Evolutionary conservation across 75 land plant species (phyloP).

Genomic region (Selaginella moellendorffii): DNA sequence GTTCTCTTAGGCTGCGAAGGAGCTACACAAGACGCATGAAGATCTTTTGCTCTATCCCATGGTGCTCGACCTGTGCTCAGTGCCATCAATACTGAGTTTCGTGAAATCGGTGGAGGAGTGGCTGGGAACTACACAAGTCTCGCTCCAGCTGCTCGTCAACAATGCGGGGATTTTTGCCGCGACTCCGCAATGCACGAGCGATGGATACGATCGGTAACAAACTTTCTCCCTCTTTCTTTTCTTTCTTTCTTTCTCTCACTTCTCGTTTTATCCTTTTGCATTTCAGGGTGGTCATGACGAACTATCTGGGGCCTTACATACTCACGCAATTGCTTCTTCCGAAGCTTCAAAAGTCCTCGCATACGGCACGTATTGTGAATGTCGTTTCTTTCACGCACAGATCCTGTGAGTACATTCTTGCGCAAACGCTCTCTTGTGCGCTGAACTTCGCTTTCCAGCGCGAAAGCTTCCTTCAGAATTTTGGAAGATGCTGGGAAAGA

Average conservation of each 20-base stretch:
- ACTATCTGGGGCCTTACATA: conserved; percentile 63
- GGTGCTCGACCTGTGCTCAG: conserved; percentile 48
- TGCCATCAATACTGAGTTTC: conserved; percentile 44
- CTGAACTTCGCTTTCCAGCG: not conserved
- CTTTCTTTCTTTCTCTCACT: not conserved
- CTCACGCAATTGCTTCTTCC: conserved; percentile 57
- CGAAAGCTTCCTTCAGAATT: not conserved
- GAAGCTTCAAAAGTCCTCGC: conserved; percentile 42
- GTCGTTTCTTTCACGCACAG: conserved; percentile 74
- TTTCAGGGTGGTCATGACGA: conserved; percentile 67
- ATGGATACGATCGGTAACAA: conserved; percentile 57
- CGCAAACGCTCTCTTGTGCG: conserved; percentile 4
- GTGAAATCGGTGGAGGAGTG: conserved; percentile 34
- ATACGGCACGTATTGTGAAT: conserved; percentile 52
- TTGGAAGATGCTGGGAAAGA: not conserved
- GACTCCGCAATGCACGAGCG: conserved; percentile 31
- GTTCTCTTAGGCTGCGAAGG: conserved; percentile 8
- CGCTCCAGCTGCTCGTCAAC: conserved; percentile 58
- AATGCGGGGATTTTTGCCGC: conserved; percentile 80
- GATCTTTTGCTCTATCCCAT: not conserved
- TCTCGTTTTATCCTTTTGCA: not conserved
- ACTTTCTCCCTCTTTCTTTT: not conserved
- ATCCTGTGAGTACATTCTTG: conserved; percentile 24
- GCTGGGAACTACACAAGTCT: conserved; percentile 42
- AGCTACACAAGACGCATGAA: not conserved